A percentile compares a stretch with the other conserved stretches of the same genome.
Evolutionary conservation across 192 early-diverging fungal genomes (phyloP).

Genomic region (Rhizophagus clarus): DNA sequence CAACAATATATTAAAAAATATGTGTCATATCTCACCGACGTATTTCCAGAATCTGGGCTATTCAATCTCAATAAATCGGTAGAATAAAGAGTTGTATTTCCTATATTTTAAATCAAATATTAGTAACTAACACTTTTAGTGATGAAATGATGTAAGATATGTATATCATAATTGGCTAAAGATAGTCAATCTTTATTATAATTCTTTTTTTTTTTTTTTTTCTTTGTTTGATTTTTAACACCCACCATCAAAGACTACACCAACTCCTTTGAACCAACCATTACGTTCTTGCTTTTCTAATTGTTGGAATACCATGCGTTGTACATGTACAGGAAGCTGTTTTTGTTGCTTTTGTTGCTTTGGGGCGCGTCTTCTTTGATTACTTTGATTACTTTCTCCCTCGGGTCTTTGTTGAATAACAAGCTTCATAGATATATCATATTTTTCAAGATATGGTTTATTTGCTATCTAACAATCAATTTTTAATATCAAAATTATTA

Average conservation of each 20-base stretch:
- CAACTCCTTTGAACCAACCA: slow-evolving; percentile 12
- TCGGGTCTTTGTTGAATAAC: neutral
- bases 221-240: too few relatives aligned
- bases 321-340: neutral
- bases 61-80: neutral
- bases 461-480: slow-evolving; percentile 1
- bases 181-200: too few relatives aligned
- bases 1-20: slow-evolving; percentile 3
- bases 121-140: neutral
- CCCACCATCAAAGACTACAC: slow-evolving; percentile 12
- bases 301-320: slow-evolving; percentile 22
- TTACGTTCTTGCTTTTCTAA: slow-evolving; percentile 24
- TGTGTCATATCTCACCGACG: neutral
- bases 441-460: slow-evolving; percentile 7
- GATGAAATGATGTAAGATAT: neutral
- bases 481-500: neutral
- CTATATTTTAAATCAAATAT: neutral
- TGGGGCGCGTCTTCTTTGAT: neutral
- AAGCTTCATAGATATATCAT: slow-evolving; percentile 5
- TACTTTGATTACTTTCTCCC: neutral
- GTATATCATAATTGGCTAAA: too few relatives aligned
- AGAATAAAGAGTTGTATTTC: slow-evolving; percentile 13
- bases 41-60: neutral
- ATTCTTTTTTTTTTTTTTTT: too few relatives aligned
- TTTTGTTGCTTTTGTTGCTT: slow-evolving; percentile 8